phyloP scores from a whole-genome alignment of 164 flowering plant genomes.

The Kingdonia uniflora region DNA sequence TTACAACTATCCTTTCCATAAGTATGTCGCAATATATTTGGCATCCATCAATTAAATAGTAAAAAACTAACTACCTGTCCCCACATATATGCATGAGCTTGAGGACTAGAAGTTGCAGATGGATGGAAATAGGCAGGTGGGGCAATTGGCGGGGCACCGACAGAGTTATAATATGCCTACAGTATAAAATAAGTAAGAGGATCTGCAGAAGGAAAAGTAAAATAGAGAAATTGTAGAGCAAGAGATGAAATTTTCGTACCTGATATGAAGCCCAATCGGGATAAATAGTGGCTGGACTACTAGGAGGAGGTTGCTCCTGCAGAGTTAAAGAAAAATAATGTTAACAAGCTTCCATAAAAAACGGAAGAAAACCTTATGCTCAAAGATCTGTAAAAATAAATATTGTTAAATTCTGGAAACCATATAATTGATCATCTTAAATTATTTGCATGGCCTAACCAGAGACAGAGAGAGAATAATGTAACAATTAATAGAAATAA shows the following conservation, averaged over 20 bases:
- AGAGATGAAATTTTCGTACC: conserved; percentile 8
- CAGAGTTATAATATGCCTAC: conserved; percentile 28
- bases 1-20: no score
- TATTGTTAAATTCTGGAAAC: background rate
- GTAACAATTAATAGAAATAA: no score
- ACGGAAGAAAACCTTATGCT: background rate
- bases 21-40: no score
- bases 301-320: conserved; percentile 26
- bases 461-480: no score
- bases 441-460: no score
- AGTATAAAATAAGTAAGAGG: conserved; percentile 2
- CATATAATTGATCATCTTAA: no score
- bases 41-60: no score
- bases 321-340: background rate
- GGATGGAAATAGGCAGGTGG: conserved; percentile 22
- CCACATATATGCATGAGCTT: conserved; percentile 29
- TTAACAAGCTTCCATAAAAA: background rate
- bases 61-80: conserved; percentile 18
- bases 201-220: background rate
- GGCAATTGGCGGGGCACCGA: conserved; percentile 26
- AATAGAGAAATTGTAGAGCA: background rate
- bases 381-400: no score
- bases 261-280: conserved; percentile 26
- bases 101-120: conserved; percentile 21
- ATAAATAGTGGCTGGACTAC: conserved; percentile 18